Evolutionary conservation across 148 eudicot species (phyloP), one percentile per base, ranked within the genome.

Genomic region (Rheum nobile): DNA sequence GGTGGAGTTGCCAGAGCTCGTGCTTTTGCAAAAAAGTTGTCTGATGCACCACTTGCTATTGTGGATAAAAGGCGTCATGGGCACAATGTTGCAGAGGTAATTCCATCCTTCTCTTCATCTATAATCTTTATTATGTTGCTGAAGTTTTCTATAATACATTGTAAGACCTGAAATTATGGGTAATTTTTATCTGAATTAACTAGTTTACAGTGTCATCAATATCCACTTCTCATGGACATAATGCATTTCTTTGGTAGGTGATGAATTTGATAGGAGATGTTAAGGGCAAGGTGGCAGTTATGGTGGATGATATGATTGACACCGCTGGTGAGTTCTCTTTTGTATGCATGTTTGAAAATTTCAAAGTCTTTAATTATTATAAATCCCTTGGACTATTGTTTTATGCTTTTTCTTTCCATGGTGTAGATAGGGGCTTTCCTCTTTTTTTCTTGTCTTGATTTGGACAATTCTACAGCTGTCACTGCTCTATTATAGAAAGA

Each of bases 1-100:
- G 98, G 98, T 75, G 98, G 98, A 71, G 98, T 93, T 72, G 92
- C 98, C 44, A 87, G 98, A 82, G 98, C 98, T 74, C 91, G 98
- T 79, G 96, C 98, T 72, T 93, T 93, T 85, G 98, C 98, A 2
- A 93, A 93, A 77, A 93, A 93, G 80, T 77, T 93, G 79, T 90
- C 96, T 59, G 98, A 93, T 87, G 98, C 98, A 38, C 98, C 98
- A 80, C 83, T 93, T 79, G 98, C 98, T 44, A 93, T 93, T 76
- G 98, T 93, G 67, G 98, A 93, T 79, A 93, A 93, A 85, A 87
- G 98, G 83, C 96, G 98, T n/a, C 90, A 89, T 39, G 96, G 90
- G 16, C 98, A 93, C 82, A 93, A 93, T 83, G 86, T 90, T 75
- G 92, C 98, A 8, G 98, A 93, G 96, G 98, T 93, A 78, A 29